Evolutionary conservation across 2,329 filamentous ascomycete genomes (phyloP), one percentile per base, ranked within the genome.

Genomic region (Ophiocordyceps camponoti-leonardi): DNA sequence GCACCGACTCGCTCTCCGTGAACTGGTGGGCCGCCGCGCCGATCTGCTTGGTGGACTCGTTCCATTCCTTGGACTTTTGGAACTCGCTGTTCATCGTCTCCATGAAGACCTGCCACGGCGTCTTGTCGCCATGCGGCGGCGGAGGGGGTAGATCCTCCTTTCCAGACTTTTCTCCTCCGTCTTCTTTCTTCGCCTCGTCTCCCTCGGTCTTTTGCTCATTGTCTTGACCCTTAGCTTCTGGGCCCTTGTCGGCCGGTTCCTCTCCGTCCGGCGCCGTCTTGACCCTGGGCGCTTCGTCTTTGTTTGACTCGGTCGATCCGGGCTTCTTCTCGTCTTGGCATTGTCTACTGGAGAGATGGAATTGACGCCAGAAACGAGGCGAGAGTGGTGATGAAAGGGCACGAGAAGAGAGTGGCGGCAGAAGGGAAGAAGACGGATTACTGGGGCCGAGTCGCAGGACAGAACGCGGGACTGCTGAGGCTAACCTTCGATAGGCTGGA

Each of bases 21-120:
- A 98, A 92, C 56, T 95, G 81, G 58, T 94, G 83, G 18, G 90
- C 86, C 6, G 83, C 85, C 43, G 85, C 86, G 18, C 86, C 84
- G 40, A 98, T 75, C 52, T 92, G 86, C 68, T 98, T 96, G 40
- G 90, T 98, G 41, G 86, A 94, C 60, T 98, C 92, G 58, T 98
- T 94, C 92, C 92, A 98, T 63, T 98, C 92, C 61, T 96, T 94
- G 16, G 88, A 96, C 45, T 86, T 84, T 64, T 95, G 87, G 67
- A 98, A 94, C 65, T 98, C 92, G 47, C 73, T 75, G 62, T 86
- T 79, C 65, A 98, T 77, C n/a, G 92, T 98, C 60, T 98, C 92
- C 58, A 86, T 86, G 68, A 98, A 98, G 30, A 98, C 92, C 62
- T 96, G 86, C 88, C 92, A 96, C 45, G 92, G 92, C 3, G 90